Conservation (phyloP, 257 asterid genomes). For the Capsicum chinense region DNA sequence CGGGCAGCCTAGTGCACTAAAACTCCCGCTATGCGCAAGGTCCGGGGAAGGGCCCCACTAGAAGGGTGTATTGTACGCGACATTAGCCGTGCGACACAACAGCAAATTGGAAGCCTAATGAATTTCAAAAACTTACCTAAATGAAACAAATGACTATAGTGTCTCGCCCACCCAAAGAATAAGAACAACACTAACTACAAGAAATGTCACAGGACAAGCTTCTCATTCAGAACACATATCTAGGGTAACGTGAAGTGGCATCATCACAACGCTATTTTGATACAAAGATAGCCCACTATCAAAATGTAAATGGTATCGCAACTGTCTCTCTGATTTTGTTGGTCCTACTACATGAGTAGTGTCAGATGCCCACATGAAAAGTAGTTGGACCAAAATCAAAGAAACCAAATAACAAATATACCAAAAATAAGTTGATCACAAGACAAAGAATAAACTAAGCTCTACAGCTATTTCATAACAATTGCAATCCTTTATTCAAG, state of each 20-base stretch:
- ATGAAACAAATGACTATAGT: not conserved
- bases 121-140: not conserved
- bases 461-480: not conserved
- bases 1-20: too few relatives aligned
- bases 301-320: not conserved
- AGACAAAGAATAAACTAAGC: constrained; percentile 10
- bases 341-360: not conserved
- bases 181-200: not conserved
- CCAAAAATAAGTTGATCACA: not conserved
- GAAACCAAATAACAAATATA: constrained; percentile 9
- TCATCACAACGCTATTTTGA: not conserved
- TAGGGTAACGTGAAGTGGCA: not conserved
- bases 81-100: not conserved
- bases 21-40: too few relatives aligned
- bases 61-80: too few relatives aligned
- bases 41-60: too few relatives aligned
- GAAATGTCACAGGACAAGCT: not conserved
- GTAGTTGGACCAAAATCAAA: not conserved
- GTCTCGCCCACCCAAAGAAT: not conserved
- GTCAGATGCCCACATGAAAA: not conserved
- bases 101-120: not conserved
- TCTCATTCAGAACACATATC: not conserved
- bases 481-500: not conserved
- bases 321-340: not conserved
- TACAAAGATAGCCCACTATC: not conserved